These are phyloP conservation scores for Phytophthora europaea DNA, from an alignment of 352 stramenopile genomes.

Conservation along the genomic window DNA sequence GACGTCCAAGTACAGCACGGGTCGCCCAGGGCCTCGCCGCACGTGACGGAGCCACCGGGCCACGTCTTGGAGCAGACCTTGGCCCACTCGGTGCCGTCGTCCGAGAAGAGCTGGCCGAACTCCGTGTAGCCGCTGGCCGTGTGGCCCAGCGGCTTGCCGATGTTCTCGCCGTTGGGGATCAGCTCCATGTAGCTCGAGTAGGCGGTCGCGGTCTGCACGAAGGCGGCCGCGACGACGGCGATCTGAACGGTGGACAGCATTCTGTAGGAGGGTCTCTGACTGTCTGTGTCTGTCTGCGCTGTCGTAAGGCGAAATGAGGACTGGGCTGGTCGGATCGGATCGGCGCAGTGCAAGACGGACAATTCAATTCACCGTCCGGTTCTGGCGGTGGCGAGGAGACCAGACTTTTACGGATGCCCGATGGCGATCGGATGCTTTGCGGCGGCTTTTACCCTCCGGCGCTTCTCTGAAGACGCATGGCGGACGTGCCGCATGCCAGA, in stretches of 20 bases:
- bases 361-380: constrained; percentile 21
- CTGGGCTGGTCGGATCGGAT: constrained; percentile 7
- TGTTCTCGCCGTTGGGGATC: constrained; percentile 59
- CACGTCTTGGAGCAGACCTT: constrained; percentile 54
- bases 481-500: background rate
- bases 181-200: constrained; percentile 46
- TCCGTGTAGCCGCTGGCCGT: constrained; percentile 46
- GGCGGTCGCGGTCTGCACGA: constrained; percentile 28
- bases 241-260: constrained; percentile 39
- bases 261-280: background rate
- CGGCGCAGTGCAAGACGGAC: background rate
- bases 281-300: background rate
- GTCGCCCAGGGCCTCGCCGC: constrained; percentile 44
- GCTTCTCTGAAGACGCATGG: constrained; percentile 26
- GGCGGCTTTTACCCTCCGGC: constrained; percentile 16
- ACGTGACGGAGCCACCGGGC: constrained; percentile 50
- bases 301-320: constrained; percentile 41
- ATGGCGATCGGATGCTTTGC: constrained; percentile 25
- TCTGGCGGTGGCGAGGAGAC: constrained; percentile 39
- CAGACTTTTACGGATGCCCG: constrained; percentile 32
- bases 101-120: constrained; percentile 58
- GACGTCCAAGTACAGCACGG: constrained; percentile 58
- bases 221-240: constrained; percentile 26
- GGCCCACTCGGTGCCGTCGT: constrained; percentile 43
- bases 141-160: constrained; percentile 56